Conservation (phyloP, 331 rosid genomes). For the Dryas integrifolia region DNA sequence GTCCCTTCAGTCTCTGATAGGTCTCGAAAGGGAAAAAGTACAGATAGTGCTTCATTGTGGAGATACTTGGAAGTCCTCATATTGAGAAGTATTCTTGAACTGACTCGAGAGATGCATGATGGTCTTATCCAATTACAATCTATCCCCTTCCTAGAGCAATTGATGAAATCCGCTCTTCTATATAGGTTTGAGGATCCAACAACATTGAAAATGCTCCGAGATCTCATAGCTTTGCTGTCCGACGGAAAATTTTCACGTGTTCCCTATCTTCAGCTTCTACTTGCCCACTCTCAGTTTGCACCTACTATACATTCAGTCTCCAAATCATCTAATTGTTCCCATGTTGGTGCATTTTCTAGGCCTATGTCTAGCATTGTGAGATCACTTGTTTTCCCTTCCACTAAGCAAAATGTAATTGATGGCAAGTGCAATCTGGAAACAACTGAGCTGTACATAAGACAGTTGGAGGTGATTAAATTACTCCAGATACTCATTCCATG, state of each 20-base stretch:
- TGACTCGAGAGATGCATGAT: conserved; percentile 47
- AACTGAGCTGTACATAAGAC: conserved; percentile 35
- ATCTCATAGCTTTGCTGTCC: conserved; percentile 44
- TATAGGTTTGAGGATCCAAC: conserved; percentile 67
- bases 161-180: conserved; percentile 63
- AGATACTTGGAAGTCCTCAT: conserved; percentile 60
- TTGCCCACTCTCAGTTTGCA: conserved; percentile 87
- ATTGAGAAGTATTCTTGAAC: conserved; percentile 53
- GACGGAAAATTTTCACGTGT: conserved; percentile 55
- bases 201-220: conserved; percentile 56
- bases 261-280: conserved; percentile 64
- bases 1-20: conserved; percentile 44
- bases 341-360: conserved; percentile 58
- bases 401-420: conserved; percentile 35
- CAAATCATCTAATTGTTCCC: conserved; percentile 34
- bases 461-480: conserved; percentile 65
- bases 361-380: conserved; percentile 72
- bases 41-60: conserved; percentile 42
- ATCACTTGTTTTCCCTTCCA: conserved; percentile 50
- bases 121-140: conserved; percentile 47
- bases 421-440: conserved; percentile 25
- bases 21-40: conserved; percentile 35
- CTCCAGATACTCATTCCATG: conserved; percentile 46
- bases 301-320: conserved; percentile 47
- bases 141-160: conserved; percentile 64